Evolutionary conservation across 2,329 filamentous ascomycete genomes (phyloP).

Genomic region (Colletotrichum sublineola): DNA sequence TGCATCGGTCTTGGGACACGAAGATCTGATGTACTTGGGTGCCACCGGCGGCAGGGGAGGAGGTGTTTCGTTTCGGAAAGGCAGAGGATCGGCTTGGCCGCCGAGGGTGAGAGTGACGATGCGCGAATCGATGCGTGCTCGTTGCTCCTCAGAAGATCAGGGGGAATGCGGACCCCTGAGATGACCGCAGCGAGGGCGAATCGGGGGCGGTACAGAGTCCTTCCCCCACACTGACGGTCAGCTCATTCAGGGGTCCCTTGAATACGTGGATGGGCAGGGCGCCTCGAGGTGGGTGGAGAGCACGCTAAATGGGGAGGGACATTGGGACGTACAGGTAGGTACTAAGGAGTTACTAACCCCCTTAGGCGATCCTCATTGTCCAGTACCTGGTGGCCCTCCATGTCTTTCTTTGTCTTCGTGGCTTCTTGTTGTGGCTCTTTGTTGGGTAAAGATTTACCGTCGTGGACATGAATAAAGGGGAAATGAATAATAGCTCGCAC

Average conservation of each 20-base stretch:
- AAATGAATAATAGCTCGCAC: neutral
- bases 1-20: conserved; percentile 26
- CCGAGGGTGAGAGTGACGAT: conserved; percentile 18
- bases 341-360: conserved; percentile 29
- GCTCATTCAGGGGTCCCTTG: conserved; percentile 37
- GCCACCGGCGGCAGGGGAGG: conserved; percentile 14
- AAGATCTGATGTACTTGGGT: neutral
- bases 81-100: conserved; percentile 32
- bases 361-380: conserved; percentile 12
- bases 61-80: conserved; percentile 38
- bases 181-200: conserved; percentile 20
- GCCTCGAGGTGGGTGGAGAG: conserved; percentile 35
- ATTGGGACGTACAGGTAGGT: conserved; percentile 12
- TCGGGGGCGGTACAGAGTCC: conserved; percentile 13
- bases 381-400: neutral
- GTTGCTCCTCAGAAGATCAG: conserved; percentile 17
- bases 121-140: conserved; percentile 27
- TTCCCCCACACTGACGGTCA: conserved; percentile 26
- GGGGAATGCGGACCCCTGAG: conserved; percentile 19
- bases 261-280: conserved; percentile 22
- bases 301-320: conserved; percentile 20
- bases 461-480: neutral
- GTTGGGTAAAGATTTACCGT: neutral
- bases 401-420: conserved; percentile 20
- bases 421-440: conserved; percentile 14